Evolutionary conservation across 2,329 filamentous ascomycete genomes (phyloP).

Genomic region (Cordyceps farinosa): DNA sequence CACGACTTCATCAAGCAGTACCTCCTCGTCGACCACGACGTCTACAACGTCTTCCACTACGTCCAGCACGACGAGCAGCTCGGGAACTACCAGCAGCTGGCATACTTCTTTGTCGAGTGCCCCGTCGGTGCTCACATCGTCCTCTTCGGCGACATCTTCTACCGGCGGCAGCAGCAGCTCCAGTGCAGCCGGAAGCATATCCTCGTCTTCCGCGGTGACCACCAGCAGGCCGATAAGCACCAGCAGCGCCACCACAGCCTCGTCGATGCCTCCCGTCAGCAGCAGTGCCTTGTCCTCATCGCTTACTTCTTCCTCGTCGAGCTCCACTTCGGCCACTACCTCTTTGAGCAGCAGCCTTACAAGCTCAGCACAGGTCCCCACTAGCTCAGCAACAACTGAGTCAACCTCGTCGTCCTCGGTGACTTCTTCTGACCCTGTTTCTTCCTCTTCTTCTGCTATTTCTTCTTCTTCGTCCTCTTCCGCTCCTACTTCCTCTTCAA

Average conservation of each 20-base stretch:
- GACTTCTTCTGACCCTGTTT: background rate
- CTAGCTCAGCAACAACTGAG: background rate
- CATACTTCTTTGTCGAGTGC: background rate
- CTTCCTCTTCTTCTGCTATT: background rate
- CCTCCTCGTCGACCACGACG: constrained; percentile 13
- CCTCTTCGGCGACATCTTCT: background rate
- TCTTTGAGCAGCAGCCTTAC: constrained; percentile 13
- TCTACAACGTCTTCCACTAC: constrained; percentile 7
- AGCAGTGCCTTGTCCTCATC: background rate
- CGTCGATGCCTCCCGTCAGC: background rate
- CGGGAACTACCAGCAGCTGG: too few relatives aligned
- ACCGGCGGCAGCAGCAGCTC: background rate
- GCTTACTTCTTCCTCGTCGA: background rate
- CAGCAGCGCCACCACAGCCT: background rate
- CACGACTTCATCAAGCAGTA: background rate
- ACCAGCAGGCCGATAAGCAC: background rate
- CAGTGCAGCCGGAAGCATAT: background rate
- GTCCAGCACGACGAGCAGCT: constrained; percentile 4
- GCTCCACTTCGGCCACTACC: constrained; percentile 16
- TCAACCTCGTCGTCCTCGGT: background rate
- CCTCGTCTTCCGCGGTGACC: background rate
- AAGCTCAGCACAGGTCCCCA: background rate
- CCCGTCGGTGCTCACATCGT: background rate
- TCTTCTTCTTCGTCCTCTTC: background rate
- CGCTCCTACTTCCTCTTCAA: background rate